These are phyloP conservation scores for Pulicaria dysenterica DNA, from an alignment of 129 eudicot genomes.

Conservation along the genomic window DNA sequence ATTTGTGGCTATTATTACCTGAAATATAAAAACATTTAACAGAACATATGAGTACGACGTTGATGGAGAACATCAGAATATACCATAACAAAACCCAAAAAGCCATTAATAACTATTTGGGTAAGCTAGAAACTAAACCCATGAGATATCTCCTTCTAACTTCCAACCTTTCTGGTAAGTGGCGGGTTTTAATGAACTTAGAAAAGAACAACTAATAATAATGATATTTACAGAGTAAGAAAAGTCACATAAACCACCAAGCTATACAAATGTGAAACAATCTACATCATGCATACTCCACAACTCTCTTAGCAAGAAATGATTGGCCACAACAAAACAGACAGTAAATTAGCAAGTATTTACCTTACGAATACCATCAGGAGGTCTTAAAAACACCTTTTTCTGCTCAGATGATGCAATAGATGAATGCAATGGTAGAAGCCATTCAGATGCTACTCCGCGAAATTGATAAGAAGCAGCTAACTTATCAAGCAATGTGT, in stretches of 20 bases:
- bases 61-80: too few relatives aligned
- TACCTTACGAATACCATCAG: constrained; percentile 79
- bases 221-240: too few relatives aligned
- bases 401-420: constrained; percentile 86
- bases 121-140: too few relatives aligned
- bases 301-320: too few relatives aligned
- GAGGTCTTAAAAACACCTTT: constrained; percentile 79
- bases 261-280: too few relatives aligned
- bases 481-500: constrained; percentile 67
- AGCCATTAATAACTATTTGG: neutral
- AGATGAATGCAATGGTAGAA: constrained; percentile 90
- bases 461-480: constrained; percentile 82
- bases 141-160: neutral
- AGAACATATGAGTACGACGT: constrained; percentile 18
- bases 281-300: too few relatives aligned
- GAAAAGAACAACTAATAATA: too few relatives aligned
- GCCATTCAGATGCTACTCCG: constrained; percentile 81
- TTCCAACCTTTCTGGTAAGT: neutral
- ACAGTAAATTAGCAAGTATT: constrained; percentile 9
- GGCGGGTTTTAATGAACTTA: neutral
- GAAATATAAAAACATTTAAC: constrained; percentile 25
- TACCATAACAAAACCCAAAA: neutral
- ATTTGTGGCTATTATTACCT: constrained; percentile 96
- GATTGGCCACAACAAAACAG: constrained; percentile 8
- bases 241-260: too few relatives aligned